Evolutionary conservation across 805 yeast species (phyloP), one percentile per base, ranked within the genome.

Genomic region (Candida vartiovaarae): DNA sequence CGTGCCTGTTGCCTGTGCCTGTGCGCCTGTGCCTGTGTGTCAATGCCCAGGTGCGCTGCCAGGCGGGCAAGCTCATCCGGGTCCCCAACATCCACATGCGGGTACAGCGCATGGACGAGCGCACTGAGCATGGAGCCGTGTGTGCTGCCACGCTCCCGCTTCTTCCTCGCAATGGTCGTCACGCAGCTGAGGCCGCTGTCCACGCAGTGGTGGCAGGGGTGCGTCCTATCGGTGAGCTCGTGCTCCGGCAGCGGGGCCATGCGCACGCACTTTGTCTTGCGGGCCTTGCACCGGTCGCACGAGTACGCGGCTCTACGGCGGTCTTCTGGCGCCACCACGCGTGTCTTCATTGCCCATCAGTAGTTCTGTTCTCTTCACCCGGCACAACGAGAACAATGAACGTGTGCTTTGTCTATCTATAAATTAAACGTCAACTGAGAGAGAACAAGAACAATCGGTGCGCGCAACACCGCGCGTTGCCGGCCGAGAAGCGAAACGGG

Each of bases 281-380:
- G 56, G 10, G 60, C 41, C 52, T 71, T 71, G 48, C 77, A 72
- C 10, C 75, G 50, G 49, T 72, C 76, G 45, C 77, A 72, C 7
- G 69, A 62, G 53, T 63, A 71, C 4, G 68, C 61, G 0, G 75
- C 75, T 38, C 76, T 49, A 37, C 66, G 63, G 24, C 75, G 51
- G 25, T 58, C 54, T 36, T 65, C 70, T 1, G 67, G 59, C 0
- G 69, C 55, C 0, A 71, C 72, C 6, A 60, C 52, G 29, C 73
- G 56, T 47, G 58, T 66, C 33, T 47, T 46, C 39, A 37, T 37
- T 11, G 30, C 20, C 20, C 20, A 15, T 15, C 20, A 15, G 20
- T 15, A 15, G 20, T 15, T 15, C 20, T 15, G 20, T 15, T 15
- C 10, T 33, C 20, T 20, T 33, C 36, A 5, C 10, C 25, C 11